These are phyloP conservation scores for Pittosporum tobira DNA, from an alignment of 129 eudicot genomes.

Conservation along the genomic window DNA sequence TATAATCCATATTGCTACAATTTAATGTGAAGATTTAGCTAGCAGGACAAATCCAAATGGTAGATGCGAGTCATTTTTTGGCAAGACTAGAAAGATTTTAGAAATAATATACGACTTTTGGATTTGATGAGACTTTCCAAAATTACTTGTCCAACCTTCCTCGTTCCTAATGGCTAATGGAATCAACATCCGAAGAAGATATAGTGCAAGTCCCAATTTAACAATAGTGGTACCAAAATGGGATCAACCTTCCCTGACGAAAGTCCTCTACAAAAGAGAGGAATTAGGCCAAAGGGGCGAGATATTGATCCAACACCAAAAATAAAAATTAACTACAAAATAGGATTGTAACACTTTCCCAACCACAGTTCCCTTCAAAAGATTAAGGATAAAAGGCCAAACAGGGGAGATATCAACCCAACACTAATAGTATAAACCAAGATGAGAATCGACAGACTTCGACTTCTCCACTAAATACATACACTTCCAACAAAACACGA, in stretches of 20 bases:
- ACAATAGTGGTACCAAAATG: slow-evolving; percentile 17
- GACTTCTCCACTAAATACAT: slow-evolving; percentile 24
- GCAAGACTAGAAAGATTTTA: neutral
- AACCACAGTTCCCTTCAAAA: slow-evolving; percentile 14
- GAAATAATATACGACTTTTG: too few species aligned
- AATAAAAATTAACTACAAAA: slow-evolving; percentile 1
- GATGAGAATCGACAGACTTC: neutral
- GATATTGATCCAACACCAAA: slow-evolving; percentile 12
- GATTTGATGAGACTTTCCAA: too few species aligned
- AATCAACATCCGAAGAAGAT: neutral
- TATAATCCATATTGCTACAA: too few species aligned
- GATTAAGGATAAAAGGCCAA: slow-evolving; percentile 11
- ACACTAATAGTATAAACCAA: neutral
- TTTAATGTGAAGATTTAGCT: too few species aligned
- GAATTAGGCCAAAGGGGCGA: slow-evolving; percentile 11
- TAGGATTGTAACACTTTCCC: slow-evolving; percentile 10
- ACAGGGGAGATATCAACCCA: slow-evolving; percentile 17
- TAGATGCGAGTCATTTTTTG: neutral
- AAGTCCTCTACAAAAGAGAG: slow-evolving; percentile 8
- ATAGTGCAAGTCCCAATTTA: slow-evolving; percentile 1
- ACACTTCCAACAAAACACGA: neutral
- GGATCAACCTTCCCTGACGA: neutral
- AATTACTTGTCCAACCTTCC: neutral
- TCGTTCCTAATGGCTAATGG: slow-evolving; percentile 1
- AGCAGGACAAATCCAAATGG: too few species aligned